A percentile compares a stretch with the other conserved stretches of the same genome.
Conservation (phyloP, 495 filamentous ascomycete species). For the Aspergillus affinis region DNA sequence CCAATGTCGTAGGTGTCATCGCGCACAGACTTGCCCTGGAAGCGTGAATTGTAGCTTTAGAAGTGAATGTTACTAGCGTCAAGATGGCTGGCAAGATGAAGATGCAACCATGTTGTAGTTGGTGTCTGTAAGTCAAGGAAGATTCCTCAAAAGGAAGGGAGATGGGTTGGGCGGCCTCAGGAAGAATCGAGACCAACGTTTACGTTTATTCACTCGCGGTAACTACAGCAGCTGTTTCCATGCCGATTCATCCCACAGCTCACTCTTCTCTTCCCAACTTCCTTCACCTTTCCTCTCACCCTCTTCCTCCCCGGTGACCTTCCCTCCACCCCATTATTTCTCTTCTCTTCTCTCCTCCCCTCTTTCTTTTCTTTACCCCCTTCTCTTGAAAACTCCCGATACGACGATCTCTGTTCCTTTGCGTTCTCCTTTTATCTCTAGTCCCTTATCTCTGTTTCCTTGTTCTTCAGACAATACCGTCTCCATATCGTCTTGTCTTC, state of each 20-base stretch:
- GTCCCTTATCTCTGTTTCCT: neutral
- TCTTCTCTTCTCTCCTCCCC: neutral
- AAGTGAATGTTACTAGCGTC: neutral
- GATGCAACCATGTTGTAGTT: no score
- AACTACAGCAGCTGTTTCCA: neutral
- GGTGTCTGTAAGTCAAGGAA: neutral
- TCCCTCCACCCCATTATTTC: conserved; percentile 6
- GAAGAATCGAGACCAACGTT: neutral
- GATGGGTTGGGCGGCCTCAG: neutral
- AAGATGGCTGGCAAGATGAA: no score
- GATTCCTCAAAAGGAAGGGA: neutral
- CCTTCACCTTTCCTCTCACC: conserved; percentile 7
- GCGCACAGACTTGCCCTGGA: no score
- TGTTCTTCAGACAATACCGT: neutral
- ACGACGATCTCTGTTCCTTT: neutral
- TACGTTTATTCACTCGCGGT: neutral
- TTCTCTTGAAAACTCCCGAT: neutral
- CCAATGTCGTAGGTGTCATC: no score
- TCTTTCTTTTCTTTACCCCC: neutral
- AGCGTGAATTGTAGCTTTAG: no score
- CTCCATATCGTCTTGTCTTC: neutral
- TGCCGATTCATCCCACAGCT: neutral
- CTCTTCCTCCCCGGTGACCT: conserved; percentile 3
- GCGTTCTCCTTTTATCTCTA: neutral
- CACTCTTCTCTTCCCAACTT: neutral